Base-by-base conservation (phyloP, 768 basidiomycete species). In the Chlorophyllum brunneum region DNA sequence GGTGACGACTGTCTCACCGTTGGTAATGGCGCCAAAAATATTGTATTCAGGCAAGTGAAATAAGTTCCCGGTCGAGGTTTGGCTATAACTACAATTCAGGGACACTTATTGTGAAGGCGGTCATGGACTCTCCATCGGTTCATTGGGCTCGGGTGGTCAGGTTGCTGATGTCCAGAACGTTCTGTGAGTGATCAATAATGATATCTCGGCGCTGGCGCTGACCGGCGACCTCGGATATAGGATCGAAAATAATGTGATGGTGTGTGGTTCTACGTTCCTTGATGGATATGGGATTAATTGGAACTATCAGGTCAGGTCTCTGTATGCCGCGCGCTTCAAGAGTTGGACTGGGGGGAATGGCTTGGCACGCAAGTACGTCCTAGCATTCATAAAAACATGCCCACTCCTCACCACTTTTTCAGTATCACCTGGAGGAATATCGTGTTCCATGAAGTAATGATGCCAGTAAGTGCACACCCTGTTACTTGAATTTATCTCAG, bases 341-440 rank as follows among this genome's bases (percentile, higher is more conserved):
- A 83, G 82, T 59, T 83, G 81, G 81, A 77, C 79, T 0, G 82
- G 82, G 0, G 82, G 82, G 27, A 79, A 80, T 51, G 82, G 83
- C 0, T 48, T 78, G 2, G 80, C 80, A 1, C 64, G 72, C 39
- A 83, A 83, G 81, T 82, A 54, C 5, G 73, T 57, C 26, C n/a
- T n/a, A n/a, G n/a, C n/a, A n/a, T 26, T 36, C 22, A 6, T 2
- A 11, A 13, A 10, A 40, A 24, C 34, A 39, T 1, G 3, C 42
- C 22, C 29, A 6, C 36, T 30, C 9, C 4, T 26, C n/a, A 24
- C 58, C 27, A 29, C 20, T 37, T 2, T 26, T 34, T 2, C 55
- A 83, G 82, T 51, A 65, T 80, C 45, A 83, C 81, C 4, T 84
- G 80, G 79, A 77, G 63, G 54, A 77, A 83, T 54, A 83, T 84